Evolutionary conservation across 441 rosid species (phyloP).

Genomic region (Croton laevigatus): DNA sequence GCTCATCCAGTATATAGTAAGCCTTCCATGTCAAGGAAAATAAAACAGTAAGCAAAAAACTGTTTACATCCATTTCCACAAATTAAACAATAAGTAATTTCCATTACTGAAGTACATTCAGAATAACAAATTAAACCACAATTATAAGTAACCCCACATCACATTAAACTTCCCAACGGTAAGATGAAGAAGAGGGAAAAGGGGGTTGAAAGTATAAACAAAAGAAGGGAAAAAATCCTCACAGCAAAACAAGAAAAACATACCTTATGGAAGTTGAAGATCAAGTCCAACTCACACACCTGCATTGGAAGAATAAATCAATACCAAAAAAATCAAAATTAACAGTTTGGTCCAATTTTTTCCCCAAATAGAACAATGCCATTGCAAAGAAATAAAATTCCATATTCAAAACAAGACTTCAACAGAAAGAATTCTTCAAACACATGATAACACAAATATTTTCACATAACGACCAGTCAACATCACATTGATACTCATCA

Average conservation of each 20-base stretch:
- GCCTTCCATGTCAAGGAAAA: conserved; percentile 43
- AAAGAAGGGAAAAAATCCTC: neutral
- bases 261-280: conserved; percentile 82
- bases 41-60: conserved; percentile 10
- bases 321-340: neutral
- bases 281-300: conserved; percentile 85
- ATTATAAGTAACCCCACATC: neutral
- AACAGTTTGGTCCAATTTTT: neutral
- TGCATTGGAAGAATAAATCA: conserved; percentile 33
- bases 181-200: neutral
- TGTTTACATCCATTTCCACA: conserved; percentile 12
- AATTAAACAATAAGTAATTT: neutral
- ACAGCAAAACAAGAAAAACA: conserved; percentile 6
- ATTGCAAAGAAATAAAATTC: neutral
- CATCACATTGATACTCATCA: neutral
- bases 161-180: neutral
- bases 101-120: neutral
- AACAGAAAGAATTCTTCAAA: neutral
- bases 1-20: conserved; percentile 73
- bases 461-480: too few relatives aligned
- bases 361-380: neutral
- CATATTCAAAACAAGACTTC: neutral
- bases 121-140: conserved; percentile 4
- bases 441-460: neutral
- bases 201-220: neutral